Evolutionary conservation across 2,329 filamentous ascomycete genomes (phyloP).

Genomic region (Didymellaceae sp.): DNA sequence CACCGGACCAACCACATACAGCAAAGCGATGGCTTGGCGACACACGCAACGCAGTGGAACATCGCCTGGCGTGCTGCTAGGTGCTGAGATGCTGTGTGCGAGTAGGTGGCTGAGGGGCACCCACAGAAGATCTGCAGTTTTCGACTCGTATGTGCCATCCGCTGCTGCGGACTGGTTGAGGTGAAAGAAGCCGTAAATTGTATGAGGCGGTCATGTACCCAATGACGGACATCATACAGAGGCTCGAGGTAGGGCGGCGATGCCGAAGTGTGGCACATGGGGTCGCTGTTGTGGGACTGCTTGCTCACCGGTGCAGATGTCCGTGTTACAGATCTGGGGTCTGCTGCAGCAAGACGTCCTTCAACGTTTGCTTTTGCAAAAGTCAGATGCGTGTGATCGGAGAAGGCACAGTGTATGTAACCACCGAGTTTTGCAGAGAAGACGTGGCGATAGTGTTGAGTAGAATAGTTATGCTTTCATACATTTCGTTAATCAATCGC

Average conservation of each 20-base stretch:
- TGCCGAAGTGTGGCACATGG: slow-evolving; percentile 9
- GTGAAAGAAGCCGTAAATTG: background rate
- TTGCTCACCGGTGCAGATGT: slow-evolving; percentile 4
- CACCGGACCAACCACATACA: slow-evolving; percentile 9
- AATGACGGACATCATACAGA: slow-evolving; percentile 16
- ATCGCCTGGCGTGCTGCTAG: background rate
- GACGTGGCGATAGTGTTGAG: background rate
- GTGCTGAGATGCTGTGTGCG: background rate
- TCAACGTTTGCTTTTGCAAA: background rate
- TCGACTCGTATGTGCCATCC: slow-evolving; percentile 1
- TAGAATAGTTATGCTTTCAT: slow-evolving; percentile 18
- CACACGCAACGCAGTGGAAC: slow-evolving; percentile 3
- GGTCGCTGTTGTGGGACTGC: slow-evolving; percentile 4
- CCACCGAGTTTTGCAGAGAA: background rate
- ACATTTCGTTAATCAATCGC: slow-evolving; percentile 16
- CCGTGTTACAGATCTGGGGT: slow-evolving; percentile 1
- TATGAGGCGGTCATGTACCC: background rate
- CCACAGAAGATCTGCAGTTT: slow-evolving; percentile 6
- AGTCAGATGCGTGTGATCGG: background rate
- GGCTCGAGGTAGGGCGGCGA: background rate
- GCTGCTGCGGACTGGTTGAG: slow-evolving; percentile 6
- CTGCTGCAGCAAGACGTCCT: background rate
- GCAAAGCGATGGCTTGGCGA: slow-evolving; percentile 8
- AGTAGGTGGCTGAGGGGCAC: slow-evolving; percentile 12
- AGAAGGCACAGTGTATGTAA: background rate